Evolutionary conservation across 164 flowering plant genomes (phyloP).

Genomic region (Berberis vulgaris): DNA sequence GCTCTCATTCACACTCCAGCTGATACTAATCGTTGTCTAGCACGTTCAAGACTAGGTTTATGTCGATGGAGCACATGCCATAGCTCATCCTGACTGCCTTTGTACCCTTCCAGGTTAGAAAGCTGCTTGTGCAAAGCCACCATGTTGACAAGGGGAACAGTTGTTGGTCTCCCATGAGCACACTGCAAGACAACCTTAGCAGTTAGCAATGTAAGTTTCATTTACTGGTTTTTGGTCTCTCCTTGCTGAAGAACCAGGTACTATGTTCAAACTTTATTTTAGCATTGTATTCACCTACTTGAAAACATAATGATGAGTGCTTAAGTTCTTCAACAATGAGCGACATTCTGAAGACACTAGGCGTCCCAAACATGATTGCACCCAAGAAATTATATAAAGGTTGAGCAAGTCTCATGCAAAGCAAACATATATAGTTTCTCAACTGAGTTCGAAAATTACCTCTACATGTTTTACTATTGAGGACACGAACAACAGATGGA

Average conservation of each 20-base stretch:
- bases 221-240: too few relatives aligned
- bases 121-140: conserved; percentile 68
- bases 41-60: conserved; percentile 43
- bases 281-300: conserved; percentile 34
- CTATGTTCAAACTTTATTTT: too few relatives aligned
- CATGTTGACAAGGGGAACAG: conserved; percentile 77
- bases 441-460: conserved; percentile 25
- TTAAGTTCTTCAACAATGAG: conserved; percentile 89
- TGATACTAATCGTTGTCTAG: conserved; percentile 34
- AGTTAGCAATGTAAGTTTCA: not conserved
- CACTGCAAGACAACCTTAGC: conserved; percentile 42
- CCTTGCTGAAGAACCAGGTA: too few relatives aligned
- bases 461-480: conserved; percentile 91
- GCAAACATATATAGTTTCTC: not conserved
- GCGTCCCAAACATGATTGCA: conserved; percentile 99
- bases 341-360: conserved; percentile 86
- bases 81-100: conserved; percentile 16
- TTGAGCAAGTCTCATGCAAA: conserved; percentile 2
- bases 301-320: conserved; percentile 81
- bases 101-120: conserved; percentile 24
- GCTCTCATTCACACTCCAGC: conserved; percentile 8
- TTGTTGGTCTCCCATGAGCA: conserved; percentile 98
- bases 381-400: conserved; percentile 27
- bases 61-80: conserved; percentile 71
- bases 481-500: conserved; percentile 72